Conservation (phyloP, 2,329 filamentous ascomycete species). For the Aureobasidium vineae region DNA sequence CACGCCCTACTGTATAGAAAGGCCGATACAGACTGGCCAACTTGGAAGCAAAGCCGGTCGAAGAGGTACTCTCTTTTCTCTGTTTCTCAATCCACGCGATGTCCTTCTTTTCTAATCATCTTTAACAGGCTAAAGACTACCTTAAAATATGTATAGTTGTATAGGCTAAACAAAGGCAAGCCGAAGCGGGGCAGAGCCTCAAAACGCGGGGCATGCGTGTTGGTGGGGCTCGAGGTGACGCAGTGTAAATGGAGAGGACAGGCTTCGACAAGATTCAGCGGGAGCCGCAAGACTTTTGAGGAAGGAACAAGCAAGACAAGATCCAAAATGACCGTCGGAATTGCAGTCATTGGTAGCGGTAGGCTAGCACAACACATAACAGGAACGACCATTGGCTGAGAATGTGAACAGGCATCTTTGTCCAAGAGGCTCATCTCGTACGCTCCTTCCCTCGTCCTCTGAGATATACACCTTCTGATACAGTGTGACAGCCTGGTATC, state of each 20-base stretch:
- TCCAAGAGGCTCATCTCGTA: conserved; percentile 58
- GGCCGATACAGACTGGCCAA: background rate
- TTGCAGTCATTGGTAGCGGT: conserved; percentile 62
- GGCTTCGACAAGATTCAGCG: background rate
- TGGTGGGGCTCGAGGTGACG: conserved; percentile 18
- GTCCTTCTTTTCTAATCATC: background rate
- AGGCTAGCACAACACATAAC: conserved; percentile 2
- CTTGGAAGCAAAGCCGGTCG: no score
- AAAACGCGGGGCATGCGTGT: background rate
- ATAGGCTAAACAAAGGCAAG: conserved; percentile 19
- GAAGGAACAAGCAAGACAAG: background rate
- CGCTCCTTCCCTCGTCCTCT: conserved; percentile 21
- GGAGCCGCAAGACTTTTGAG: background rate
- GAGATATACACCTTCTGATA: background rate
- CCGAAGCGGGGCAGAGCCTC: conserved; percentile 8
- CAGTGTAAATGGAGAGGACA: conserved; percentile 10
- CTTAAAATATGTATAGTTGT: background rate
- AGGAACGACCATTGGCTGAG: background rate
- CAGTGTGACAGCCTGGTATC: conserved; percentile 55
- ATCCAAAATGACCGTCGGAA: conserved; percentile 41
- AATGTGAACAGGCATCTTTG: conserved; percentile 53
- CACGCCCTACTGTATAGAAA: background rate
- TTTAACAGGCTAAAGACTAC: background rate
- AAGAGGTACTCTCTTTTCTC: background rate
- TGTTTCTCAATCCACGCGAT: no score